Evolutionary conservation across 2,329 filamentous ascomycete species (phyloP).

Genomic region (Boeremia lycopersici): DNA sequence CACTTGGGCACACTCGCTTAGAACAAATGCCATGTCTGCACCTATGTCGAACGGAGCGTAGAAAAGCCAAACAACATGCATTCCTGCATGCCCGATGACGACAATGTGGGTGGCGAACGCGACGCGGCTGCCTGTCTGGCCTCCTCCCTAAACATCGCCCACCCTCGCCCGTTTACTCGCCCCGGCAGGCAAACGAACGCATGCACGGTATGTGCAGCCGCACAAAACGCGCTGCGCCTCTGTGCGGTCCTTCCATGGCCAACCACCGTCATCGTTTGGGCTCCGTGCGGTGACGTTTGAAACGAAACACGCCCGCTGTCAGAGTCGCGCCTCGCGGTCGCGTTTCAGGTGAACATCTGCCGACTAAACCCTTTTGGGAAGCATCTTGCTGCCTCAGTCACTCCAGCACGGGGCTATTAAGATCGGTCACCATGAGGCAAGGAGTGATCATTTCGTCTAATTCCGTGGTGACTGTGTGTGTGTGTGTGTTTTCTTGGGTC

Average conservation of each 20-base stretch:
- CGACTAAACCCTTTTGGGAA: slow-evolving; percentile 1
- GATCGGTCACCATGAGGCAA: slow-evolving; percentile 12
- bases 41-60: background rate
- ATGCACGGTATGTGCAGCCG: slow-evolving; percentile 2
- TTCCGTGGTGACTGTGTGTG: background rate
- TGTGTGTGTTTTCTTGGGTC: background rate
- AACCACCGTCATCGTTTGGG: background rate
- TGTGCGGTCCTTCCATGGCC: background rate
- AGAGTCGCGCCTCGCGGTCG: slow-evolving; percentile 5
- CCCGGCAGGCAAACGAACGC: background rate
- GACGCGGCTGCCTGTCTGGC: slow-evolving; percentile 19
- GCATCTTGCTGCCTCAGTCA: slow-evolving; percentile 7
- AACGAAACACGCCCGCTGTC: slow-evolving; percentile 14
- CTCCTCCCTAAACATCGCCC: slow-evolving; percentile 9
- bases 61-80: background rate
- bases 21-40: background rate
- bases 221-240: slow-evolving; percentile 2
- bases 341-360: slow-evolving; percentile 15
- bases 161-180: background rate
- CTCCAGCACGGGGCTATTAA: slow-evolving; percentile 5
- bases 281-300: slow-evolving; percentile 7
- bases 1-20: too few relatives aligned
- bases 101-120: slow-evolving; percentile 9
- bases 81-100: background rate
- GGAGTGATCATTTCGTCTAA: slow-evolving; percentile 5